Evolutionary conservation across 176 grass and related monocot genomes (phyloP).

Genomic region (Phoenix dactylifera): DNA sequence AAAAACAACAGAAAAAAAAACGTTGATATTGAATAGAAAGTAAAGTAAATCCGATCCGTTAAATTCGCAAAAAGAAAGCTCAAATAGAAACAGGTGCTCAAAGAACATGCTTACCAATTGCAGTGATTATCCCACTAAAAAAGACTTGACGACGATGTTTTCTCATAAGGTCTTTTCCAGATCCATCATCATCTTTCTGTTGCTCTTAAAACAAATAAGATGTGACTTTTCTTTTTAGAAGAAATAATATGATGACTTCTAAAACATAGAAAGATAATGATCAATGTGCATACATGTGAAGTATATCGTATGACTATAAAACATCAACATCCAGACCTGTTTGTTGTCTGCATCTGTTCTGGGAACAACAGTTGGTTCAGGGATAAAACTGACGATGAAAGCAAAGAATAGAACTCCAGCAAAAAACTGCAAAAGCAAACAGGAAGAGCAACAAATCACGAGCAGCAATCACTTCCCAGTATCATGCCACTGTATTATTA

Average conservation of each 20-base stretch:
- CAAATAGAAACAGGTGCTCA: not conserved
- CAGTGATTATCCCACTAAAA: constrained; percentile 94
- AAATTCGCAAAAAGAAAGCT: no score
- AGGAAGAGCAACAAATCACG: not conserved
- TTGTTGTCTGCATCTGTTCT: constrained; percentile 31
- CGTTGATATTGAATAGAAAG: no score
- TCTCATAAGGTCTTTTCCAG: constrained; percentile 81
- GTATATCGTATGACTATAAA: no score
- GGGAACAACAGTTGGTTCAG: constrained; percentile 60
- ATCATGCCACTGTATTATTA: constrained; percentile 3
- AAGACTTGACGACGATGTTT: constrained; percentile 79
- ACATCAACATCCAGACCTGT: constrained; percentile 31
- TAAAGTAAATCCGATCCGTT: no score
- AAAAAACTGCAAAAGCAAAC: constrained; percentile 50
- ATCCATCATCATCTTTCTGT: constrained; percentile 58
- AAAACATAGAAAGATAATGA: no score
- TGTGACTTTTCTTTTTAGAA: not conserved
- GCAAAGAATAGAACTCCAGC: constrained; percentile 83
- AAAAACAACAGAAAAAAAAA: no score
- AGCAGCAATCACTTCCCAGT: no score
- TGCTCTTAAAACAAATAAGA: constrained; percentile 36
- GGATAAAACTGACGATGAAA: constrained; percentile 79
- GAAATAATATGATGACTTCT: no score
- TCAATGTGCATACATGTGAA: no score
- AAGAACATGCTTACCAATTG: constrained; percentile 49